Conservation (phyloP, 495 filamentous ascomycete genomes). For the Daldinia vernicosa region DNA sequence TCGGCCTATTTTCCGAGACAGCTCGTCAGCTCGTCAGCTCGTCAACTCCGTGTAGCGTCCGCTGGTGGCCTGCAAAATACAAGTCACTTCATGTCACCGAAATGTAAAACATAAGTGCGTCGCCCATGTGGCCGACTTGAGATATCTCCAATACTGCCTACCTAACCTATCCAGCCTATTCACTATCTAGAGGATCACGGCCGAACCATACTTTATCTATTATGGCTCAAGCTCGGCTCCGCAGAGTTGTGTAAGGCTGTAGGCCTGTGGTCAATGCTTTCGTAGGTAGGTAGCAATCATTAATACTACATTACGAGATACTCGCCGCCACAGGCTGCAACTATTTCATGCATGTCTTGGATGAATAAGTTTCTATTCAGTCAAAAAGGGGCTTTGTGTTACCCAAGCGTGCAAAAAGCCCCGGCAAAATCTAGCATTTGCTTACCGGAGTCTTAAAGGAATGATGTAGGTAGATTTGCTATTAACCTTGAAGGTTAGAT, state of each 20-base stretch:
- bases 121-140: background rate
- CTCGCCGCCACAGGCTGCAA: background rate
- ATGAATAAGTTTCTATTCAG: conserved; percentile 4
- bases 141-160: conserved; percentile 1
- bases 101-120: background rate
- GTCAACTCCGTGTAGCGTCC: background rate
- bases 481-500: no score
- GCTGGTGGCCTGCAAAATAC: background rate
- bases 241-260: background rate
- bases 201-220: background rate
- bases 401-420: background rate
- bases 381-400: background rate
- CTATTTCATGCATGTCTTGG: conserved; percentile 23
- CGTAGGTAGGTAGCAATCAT: background rate
- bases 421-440: background rate
- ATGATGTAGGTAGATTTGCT: no score
- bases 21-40: background rate
- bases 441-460: no score
- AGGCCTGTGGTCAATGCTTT: background rate
- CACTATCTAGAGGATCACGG: no score
- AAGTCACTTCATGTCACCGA: background rate
- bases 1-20: conserved; percentile 13
- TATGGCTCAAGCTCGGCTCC: background rate
- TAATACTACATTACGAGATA: conserved; percentile 8
- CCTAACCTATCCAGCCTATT: background rate